A percentile compares a stretch with the other conserved stretches of the same genome.
Evolutionary conservation across 495 filamentous ascomycete species (phyloP).

Genomic region (Trypethelium eluteriae): DNA sequence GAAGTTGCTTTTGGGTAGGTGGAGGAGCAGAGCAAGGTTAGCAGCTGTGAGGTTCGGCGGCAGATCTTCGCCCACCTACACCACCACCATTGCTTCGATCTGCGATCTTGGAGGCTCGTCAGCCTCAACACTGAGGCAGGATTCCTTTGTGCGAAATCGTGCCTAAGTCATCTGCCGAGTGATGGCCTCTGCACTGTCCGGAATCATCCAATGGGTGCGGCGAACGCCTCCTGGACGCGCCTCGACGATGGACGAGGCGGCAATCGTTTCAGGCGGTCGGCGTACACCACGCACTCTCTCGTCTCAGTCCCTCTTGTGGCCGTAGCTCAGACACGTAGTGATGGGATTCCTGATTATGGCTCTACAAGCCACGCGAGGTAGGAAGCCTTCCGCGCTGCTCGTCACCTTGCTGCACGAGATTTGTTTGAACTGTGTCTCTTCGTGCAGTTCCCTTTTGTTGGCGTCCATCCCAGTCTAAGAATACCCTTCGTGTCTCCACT

Average conservation of each 20-base stretch:
- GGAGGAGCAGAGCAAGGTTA: neutral
- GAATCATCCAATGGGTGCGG: neutral
- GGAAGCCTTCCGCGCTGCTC: neutral
- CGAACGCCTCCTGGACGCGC: neutral
- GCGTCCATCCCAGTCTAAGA: neutral
- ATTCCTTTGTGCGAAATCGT: too few relatives aligned
- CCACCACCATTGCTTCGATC: neutral
- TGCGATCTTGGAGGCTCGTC: neutral
- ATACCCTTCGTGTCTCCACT: conserved; percentile 6
- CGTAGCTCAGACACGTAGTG: conserved; percentile 10
- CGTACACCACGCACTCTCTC: neutral
- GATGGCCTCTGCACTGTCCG: neutral
- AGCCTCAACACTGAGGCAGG: neutral
- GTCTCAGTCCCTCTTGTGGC: conserved; percentile 6
- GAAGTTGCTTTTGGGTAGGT: neutral
- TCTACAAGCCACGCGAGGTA: neutral
- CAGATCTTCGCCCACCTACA: neutral
- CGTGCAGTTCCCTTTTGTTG: conserved; percentile 5
- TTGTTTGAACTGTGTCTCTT: conserved; percentile 9
- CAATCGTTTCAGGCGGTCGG: neutral
- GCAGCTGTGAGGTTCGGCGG: neutral
- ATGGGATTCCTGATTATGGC: neutral
- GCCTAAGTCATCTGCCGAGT: neutral
- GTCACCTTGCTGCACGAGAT: neutral
- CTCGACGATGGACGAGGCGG: conserved; percentile 7